Percentiles rank a stretch among this genome's conserved stretches.
Evolutionary conservation across 164 flowering plant genomes (phyloP).

Genomic region (Santalum album): DNA sequence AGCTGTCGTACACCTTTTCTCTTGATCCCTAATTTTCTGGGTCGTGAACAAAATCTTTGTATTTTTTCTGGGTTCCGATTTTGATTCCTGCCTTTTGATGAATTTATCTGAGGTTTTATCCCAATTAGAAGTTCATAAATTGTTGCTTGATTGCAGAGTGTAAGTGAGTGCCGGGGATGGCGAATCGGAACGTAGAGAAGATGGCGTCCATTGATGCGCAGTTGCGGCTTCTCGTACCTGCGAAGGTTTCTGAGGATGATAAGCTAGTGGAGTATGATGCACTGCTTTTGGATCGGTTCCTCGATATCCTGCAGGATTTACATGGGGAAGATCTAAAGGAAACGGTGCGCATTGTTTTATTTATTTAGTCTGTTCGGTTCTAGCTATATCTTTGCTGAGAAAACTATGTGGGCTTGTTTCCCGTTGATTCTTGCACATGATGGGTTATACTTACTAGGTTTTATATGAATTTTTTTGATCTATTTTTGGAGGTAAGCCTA

Average conservation of each 20-base stretch:
- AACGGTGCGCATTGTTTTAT: conserved; percentile 37
- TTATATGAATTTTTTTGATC: too few species aligned
- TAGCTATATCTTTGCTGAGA: too few species aligned
- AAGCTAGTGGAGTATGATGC: conserved; percentile 93
- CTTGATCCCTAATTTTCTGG: too few species aligned
- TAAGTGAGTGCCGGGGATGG: conserved; percentile 5
- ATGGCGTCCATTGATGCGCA: conserved; percentile 90
- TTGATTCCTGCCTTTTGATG: too few species aligned
- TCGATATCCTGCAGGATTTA: conserved; percentile 80
- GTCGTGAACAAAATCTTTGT: too few species aligned
- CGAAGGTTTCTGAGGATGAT: conserved; percentile 85
- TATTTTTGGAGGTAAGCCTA: too few species aligned
- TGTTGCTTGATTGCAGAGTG: too few species aligned
- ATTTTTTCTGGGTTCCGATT: too few species aligned
- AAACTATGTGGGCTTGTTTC: not conserved
- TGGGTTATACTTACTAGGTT: too few species aligned
- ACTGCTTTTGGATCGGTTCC: conserved; percentile 85
- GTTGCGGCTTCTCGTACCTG: conserved; percentile 73
- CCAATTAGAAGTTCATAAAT: too few species aligned
- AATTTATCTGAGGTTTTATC: too few species aligned
- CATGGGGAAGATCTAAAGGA: conserved; percentile 90
- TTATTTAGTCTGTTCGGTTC: not conserved
- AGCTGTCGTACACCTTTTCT: too few species aligned
- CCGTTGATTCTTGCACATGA: not conserved
- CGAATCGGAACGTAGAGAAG: conserved; percentile 62